Conservation (phyloP, 352 stramenopile species). For the Globisporangium echinulatum region DNA sequence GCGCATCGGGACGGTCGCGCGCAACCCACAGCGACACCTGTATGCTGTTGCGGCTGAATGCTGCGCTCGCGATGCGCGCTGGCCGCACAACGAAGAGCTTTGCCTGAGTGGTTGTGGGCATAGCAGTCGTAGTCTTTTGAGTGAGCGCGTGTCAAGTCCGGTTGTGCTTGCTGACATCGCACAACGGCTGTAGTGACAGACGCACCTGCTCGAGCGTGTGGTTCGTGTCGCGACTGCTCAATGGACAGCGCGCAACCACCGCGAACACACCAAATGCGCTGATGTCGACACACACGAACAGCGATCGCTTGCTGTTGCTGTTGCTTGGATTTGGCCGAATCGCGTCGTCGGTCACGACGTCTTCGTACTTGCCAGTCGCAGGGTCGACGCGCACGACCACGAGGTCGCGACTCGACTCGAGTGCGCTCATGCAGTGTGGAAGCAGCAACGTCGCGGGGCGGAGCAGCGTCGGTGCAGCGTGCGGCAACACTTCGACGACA, state of each 20-base stretch:
- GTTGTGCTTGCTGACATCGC: too few relatives aligned
- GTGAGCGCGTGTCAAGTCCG: too few relatives aligned
- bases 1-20: conserved; percentile 8
- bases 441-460: conserved; percentile 25
- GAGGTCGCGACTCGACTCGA: conserved; percentile 9
- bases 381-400: conserved; percentile 24
- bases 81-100: conserved; percentile 12
- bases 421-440: conserved; percentile 15
- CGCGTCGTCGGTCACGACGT: background rate
- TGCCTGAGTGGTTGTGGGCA: background rate
- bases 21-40: conserved; percentile 14
- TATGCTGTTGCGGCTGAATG: background rate
- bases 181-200: too few relatives aligned
- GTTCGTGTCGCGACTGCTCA: conserved; percentile 10
- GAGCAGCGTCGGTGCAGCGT: conserved; percentile 19
- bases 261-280: conserved; percentile 9
- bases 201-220: conserved; percentile 12
- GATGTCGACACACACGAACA: background rate
- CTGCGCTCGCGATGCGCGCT: conserved; percentile 1
- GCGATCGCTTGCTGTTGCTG: background rate
- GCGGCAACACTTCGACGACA: conserved; percentile 38
- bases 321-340: background rate
- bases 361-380: conserved; percentile 10
- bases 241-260: conserved; percentile 5
- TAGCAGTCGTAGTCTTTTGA: too few relatives aligned